Evolutionary conservation across 2,329 filamentous ascomycete species (phyloP).

Genomic region (Mycosphaerelloides madeirae): DNA sequence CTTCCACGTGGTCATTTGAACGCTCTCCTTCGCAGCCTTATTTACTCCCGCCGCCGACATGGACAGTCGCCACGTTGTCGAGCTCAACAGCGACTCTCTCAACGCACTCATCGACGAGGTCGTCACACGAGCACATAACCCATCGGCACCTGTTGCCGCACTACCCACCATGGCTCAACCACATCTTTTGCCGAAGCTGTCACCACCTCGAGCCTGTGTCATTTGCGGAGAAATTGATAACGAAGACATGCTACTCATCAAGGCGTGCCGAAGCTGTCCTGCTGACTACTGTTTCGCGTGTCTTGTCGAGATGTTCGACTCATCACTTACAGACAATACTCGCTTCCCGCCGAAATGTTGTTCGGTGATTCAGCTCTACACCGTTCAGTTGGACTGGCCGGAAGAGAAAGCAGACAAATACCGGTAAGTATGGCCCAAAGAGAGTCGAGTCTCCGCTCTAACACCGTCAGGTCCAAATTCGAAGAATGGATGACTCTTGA

Average conservation of each 20-base stretch:
- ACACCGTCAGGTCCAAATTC: conserved; percentile 30
- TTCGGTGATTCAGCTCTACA: conserved; percentile 39
- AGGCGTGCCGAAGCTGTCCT: conserved; percentile 33
- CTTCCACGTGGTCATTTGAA: not conserved
- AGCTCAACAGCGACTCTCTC: too few species aligned
- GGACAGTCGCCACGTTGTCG: too few species aligned
- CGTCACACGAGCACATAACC: too few species aligned
- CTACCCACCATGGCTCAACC: too few species aligned
- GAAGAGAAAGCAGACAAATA: conserved; percentile 36
- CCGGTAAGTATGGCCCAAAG: conserved; percentile 18
- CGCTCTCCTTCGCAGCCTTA: not conserved
- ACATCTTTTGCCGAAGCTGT: conserved; percentile 15
- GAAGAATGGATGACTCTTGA: conserved; percentile 46
- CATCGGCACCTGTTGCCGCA: too few species aligned
- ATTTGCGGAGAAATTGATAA: conserved; percentile 21
- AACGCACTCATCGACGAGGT: too few species aligned
- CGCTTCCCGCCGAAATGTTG: conserved; percentile 45
- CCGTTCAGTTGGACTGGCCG: conserved; percentile 34
- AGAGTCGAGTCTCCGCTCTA: too few species aligned
- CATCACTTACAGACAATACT: conserved; percentile 36
- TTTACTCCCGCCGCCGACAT: too few species aligned
- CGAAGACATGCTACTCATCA: conserved; percentile 13
- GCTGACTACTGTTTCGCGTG: conserved; percentile 35
- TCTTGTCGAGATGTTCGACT: conserved; percentile 38
- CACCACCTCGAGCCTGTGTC: conserved; percentile 18